These are phyloP conservation scores for Polyporus arcularius DNA, from an alignment of 768 basidiomycete species.

Conservation along the genomic window DNA sequence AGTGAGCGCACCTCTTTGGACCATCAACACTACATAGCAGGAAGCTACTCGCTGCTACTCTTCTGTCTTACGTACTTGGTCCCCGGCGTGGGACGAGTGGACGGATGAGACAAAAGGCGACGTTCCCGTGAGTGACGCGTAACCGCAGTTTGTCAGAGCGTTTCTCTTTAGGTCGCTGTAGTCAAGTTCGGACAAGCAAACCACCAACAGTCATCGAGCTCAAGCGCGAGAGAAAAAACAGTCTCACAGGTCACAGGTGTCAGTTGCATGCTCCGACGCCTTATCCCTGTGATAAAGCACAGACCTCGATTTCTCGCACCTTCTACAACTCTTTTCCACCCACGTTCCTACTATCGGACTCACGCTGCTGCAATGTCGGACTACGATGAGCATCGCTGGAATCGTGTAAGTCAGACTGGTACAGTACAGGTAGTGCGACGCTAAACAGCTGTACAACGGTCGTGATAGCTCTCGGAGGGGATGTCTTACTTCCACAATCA, in stretches of 20 bases:
- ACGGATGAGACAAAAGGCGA: no score
- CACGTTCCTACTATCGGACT: neutral
- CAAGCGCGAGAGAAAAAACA: neutral
- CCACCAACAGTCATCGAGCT: neutral
- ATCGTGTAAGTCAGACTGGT: slow-evolving; percentile 12
- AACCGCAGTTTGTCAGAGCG: no score
- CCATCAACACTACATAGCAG: no score
- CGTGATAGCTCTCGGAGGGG: slow-evolving; percentile 15
- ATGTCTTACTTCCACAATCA: slow-evolving; percentile 30
- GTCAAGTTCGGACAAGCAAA: no score
- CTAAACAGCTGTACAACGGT: no score
- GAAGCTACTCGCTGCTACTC: no score
- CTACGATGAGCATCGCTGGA: slow-evolving; percentile 19
- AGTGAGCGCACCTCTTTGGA: no score
- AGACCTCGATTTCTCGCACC: neutral
- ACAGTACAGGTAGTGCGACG: no score
- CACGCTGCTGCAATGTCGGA: slow-evolving; percentile 17
- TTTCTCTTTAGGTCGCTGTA: no score
- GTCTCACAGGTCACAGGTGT: neutral
- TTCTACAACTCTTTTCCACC: neutral
- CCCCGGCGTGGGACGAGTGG: no score
- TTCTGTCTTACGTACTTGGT: no score
- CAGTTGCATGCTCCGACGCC: neutral
- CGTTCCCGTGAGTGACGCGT: no score
- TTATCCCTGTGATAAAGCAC: neutral